These are phyloP conservation scores for Kodamaea plutei DNA, from an alignment of 1,139 yeast species.

Conservation along the genomic window DNA sequence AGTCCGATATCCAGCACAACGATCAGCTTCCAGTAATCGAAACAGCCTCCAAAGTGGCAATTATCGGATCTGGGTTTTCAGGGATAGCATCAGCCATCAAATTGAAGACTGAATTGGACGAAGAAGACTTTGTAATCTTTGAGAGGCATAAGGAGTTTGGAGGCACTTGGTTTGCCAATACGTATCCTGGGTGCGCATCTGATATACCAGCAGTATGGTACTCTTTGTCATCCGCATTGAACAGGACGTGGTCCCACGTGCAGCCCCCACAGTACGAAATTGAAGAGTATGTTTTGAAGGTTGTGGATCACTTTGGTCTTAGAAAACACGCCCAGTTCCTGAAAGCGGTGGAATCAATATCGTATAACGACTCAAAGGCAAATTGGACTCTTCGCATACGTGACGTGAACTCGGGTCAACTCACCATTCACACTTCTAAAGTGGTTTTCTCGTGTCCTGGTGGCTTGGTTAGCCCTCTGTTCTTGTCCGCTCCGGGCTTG, in stretches of 20 bases:
- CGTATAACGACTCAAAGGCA: slow-evolving; percentile 28
- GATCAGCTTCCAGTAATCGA: slow-evolving; percentile 24
- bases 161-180: slow-evolving; percentile 52
- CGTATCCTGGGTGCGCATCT: slow-evolving; percentile 52
- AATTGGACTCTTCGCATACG: slow-evolving; percentile 34
- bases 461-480: slow-evolving; percentile 34
- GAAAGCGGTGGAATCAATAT: slow-evolving; percentile 20
- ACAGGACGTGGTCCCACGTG: slow-evolving; percentile 39
- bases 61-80: slow-evolving; percentile 48
- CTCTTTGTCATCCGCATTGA: slow-evolving; percentile 37
- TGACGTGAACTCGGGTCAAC: slow-evolving; percentile 30
- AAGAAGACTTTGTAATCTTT: slow-evolving; percentile 33
- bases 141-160: slow-evolving; percentile 45
- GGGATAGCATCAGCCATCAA: slow-evolving; percentile 37
- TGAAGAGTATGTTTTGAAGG: slow-evolving; percentile 40
- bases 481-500: slow-evolving; percentile 30
- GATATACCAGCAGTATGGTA: slow-evolving; percentile 50
- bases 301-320: slow-evolving; percentile 35
- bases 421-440: slow-evolving; percentile 21
- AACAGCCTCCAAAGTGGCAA: slow-evolving; percentile 29
- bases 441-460: slow-evolving; percentile 34
- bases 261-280: slow-evolving; percentile 48
- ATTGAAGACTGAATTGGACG: slow-evolving; percentile 26
- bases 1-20: no score
- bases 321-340: slow-evolving; percentile 25